A percentile compares a stretch with the other conserved stretches of the same genome.
These are phyloP conservation scores for Aspergillus thermomutatus DNA, from an alignment of 2,329 filamentous ascomycete species.

Conservation along the genomic window DNA sequence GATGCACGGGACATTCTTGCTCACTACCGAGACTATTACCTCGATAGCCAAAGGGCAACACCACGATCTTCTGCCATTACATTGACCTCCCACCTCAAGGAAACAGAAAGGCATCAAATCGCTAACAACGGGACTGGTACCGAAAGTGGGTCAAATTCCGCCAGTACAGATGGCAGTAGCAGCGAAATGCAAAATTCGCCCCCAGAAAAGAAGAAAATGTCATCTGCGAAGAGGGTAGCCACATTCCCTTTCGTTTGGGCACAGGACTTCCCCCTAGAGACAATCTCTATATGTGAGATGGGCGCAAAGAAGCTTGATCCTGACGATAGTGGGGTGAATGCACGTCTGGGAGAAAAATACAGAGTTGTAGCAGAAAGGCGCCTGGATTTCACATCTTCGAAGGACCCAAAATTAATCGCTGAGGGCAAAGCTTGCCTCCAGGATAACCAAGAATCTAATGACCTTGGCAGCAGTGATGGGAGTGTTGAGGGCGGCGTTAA, in stretches of 20 bases:
- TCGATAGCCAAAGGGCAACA: conserved; percentile 22
- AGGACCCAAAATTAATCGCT: not conserved
- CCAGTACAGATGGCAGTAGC: conserved; percentile 1
- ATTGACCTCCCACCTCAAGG: not conserved
- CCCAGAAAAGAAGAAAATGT: not conserved
- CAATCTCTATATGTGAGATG: conserved; percentile 80
- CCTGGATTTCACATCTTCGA: conserved; percentile 16
- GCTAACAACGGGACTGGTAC: not conserved
- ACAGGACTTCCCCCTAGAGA: conserved; percentile 62
- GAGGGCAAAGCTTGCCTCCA: not conserved
- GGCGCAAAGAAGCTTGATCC: conserved; percentile 67
- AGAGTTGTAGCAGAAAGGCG: conserved; percentile 44
- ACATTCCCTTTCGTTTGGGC: conserved; percentile 63
- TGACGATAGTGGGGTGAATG: conserved; percentile 38
- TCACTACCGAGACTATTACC: conserved; percentile 34
- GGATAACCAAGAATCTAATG: not conserved
- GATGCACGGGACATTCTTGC: conserved; percentile 34
- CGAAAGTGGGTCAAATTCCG: not conserved
- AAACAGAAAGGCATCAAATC: not conserved
- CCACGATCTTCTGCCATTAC: conserved; percentile 10
- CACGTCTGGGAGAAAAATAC: conserved; percentile 52
- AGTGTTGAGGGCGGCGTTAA: not conserved
- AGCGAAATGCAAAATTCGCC: not conserved
- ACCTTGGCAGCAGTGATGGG: not conserved
- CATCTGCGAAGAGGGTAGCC: not conserved